Conservation (phyloP, 306 rosid genomes). For the Ceratonia siliqua region DNA sequence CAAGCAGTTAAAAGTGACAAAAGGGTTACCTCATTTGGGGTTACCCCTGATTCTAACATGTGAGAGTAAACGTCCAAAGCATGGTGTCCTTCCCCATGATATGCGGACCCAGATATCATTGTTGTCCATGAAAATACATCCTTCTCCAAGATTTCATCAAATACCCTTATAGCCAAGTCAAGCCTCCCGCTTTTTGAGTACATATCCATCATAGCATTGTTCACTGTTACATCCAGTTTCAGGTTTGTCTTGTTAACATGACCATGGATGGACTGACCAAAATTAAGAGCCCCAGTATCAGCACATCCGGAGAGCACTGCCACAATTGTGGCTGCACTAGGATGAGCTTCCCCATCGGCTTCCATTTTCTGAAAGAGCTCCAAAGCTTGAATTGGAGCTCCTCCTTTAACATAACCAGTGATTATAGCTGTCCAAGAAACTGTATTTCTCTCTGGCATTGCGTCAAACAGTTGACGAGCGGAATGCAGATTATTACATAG, state of each 20-base stretch:
- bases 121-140: conserved; percentile 39
- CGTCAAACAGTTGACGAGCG: conserved; percentile 30
- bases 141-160: conserved; percentile 32
- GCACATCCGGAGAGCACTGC: conserved; percentile 34
- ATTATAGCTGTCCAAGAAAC: conserved; percentile 38
- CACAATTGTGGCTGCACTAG: background rate
- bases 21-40: conserved; percentile 31
- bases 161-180: conserved; percentile 21
- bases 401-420: conserved; percentile 29
- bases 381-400: conserved; percentile 40
- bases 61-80: conserved; percentile 32
- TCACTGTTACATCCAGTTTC: conserved; percentile 16
- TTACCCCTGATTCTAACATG: conserved; percentile 15
- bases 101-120: conserved; percentile 33
- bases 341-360: background rate
- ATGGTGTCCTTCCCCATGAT: conserved; percentile 21
- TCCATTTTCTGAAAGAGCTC: conserved; percentile 23
- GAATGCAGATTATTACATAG: background rate
- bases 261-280: conserved; percentile 35
- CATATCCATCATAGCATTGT: conserved; percentile 32
- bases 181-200: conserved; percentile 39
- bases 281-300: conserved; percentile 24
- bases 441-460: conserved; percentile 30
- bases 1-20: conserved; percentile 35
- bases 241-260: conserved; percentile 10